A percentile compares a stretch with the other conserved stretches of the same genome.
Evolutionary conservation across 805 yeast species (phyloP).

Genomic region (Barnettozyma populi): DNA sequence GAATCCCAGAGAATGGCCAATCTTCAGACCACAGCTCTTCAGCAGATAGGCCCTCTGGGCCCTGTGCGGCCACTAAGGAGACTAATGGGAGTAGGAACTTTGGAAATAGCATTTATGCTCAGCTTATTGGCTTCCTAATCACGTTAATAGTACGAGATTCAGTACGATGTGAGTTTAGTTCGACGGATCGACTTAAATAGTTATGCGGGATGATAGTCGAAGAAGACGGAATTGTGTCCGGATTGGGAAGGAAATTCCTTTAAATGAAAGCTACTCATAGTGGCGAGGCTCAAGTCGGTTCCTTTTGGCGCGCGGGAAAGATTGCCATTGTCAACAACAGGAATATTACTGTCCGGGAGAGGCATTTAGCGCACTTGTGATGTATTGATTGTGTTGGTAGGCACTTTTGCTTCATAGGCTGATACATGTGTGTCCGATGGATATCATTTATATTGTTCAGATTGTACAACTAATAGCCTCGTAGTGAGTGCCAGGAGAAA

Average conservation of each 20-base stretch:
- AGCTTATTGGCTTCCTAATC: not conserved
- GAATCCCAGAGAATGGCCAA: conserved; percentile 68
- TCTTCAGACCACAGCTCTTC: conserved; percentile 64
- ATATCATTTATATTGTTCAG: no score
- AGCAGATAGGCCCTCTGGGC: conserved; percentile 33
- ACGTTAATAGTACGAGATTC: not conserved
- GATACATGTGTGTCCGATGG: no score
- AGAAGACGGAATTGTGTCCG: not conserved
- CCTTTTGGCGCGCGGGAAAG: no score
- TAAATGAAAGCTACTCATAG: not conserved
- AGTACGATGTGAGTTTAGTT: not conserved
- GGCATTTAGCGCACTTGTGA: no score
- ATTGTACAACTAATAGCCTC: no score
- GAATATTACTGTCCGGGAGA: no score
- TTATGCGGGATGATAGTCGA: not conserved
- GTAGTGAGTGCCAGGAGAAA: no score
- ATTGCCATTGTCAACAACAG: no score
- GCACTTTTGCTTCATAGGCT: no score
- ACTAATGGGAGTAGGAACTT: conserved; percentile 4
- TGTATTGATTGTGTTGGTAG: no score
- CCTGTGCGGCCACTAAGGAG: conserved; percentile 9
- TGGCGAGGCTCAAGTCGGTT: no score
- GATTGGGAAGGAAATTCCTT: not conserved
- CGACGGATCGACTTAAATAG: not conserved
- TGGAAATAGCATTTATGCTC: not conserved